A percentile compares a stretch with the other conserved stretches of the same genome.
Conservation (phyloP, 2,329 filamentous ascomycete genomes). For the Fusarium stilboides region DNA sequence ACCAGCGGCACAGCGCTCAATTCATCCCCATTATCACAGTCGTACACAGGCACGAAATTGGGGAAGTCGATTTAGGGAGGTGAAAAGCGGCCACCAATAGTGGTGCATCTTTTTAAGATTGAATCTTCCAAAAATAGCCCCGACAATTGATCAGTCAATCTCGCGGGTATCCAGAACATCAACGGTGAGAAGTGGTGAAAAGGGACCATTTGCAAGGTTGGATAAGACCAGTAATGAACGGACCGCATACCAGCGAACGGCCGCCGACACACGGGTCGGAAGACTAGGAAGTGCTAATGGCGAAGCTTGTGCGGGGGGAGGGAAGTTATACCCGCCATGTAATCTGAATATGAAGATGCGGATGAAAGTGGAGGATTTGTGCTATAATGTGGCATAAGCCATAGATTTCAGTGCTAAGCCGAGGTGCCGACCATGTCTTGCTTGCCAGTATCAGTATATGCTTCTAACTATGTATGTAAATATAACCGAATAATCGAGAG, state of each 20-base stretch:
- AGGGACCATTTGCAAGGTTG: constrained; percentile 22
- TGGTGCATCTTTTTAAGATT: constrained; percentile 39
- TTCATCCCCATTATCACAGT: constrained; percentile 10
- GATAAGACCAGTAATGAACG: constrained; percentile 22
- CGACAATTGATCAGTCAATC: constrained; percentile 35
- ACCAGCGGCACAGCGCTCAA: constrained; percentile 9
- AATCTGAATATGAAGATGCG: constrained; percentile 7
- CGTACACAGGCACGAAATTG: constrained; percentile 1
- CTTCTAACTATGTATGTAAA: not conserved
- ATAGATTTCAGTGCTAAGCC: constrained; percentile 35
- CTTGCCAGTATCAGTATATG: not conserved
- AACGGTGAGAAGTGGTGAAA: constrained; percentile 1
- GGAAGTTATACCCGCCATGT: constrained; percentile 6
- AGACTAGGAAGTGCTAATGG: constrained; percentile 6
- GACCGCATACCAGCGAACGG: constrained; percentile 37
- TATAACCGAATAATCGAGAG: not conserved
- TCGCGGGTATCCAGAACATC: constrained; percentile 1
- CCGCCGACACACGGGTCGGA: constrained; percentile 18
- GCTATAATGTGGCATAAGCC: constrained; percentile 38
- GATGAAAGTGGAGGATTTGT: constrained; percentile 2
- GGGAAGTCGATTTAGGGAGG: constrained; percentile 9
- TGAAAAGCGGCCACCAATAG: constrained; percentile 24
- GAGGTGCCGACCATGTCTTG: constrained; percentile 2
- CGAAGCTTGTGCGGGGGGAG: constrained; percentile 17
- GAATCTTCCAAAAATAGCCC: constrained; percentile 41